These are phyloP conservation scores for Beauveria sp. DNA, from an alignment of 2,329 filamentous ascomycete species.

Conservation along the genomic window DNA sequence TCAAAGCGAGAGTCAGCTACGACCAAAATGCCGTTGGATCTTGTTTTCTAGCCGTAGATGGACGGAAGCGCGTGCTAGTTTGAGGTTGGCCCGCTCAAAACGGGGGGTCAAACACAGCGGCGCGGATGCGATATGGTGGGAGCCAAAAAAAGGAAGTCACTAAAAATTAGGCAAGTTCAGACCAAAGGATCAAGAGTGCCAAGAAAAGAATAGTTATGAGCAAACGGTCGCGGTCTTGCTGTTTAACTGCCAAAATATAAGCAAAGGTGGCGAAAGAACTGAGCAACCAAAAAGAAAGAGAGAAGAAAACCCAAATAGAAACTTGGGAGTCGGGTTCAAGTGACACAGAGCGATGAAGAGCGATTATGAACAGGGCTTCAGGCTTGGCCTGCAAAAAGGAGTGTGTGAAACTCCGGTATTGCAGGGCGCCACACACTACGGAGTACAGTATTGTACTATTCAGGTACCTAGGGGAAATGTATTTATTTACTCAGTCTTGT, in stretches of 20 bases:
- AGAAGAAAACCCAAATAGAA: background rate
- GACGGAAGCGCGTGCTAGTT: background rate
- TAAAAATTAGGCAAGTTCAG: background rate
- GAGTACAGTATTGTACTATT: too few species aligned
- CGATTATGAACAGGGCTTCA: background rate
- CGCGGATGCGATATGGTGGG: background rate
- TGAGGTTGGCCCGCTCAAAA: background rate
- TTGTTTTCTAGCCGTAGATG: background rate
- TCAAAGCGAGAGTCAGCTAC: background rate
- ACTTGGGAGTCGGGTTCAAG: background rate
- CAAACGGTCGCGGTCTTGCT: background rate
- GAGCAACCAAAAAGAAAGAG: background rate
- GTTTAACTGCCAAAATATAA: background rate
- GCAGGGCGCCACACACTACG: background rate
- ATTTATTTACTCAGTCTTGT: too few species aligned
- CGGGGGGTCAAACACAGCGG: background rate
- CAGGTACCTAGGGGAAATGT: background rate
- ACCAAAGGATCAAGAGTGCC: background rate
- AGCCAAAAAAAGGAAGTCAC: background rate
- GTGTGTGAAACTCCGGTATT: constrained; percentile 8
- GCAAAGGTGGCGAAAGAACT: background rate
- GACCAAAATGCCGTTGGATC: background rate
- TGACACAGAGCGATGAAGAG: background rate
- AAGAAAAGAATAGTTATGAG: background rate
- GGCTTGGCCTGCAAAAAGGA: background rate